Conservation (phyloP, 108 stramenopile genomes). For the Fistulifera solaris region DNA sequence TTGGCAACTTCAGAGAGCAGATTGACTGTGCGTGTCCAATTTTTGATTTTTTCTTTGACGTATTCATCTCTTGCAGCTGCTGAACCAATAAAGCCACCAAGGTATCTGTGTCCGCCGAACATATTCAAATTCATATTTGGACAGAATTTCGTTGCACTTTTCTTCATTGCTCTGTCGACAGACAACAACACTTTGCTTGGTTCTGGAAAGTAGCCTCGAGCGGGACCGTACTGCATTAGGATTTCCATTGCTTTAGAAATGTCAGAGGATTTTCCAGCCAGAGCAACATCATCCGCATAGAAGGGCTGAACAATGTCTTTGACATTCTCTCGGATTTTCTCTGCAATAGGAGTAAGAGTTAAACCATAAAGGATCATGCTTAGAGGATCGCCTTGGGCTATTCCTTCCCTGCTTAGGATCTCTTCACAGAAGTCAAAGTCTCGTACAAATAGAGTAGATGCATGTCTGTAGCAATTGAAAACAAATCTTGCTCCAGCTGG, state of each 20-base stretch:
- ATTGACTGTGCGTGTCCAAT: conserved; percentile 10
- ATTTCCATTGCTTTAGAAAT: not conserved
- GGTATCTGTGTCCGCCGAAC: conserved; percentile 6
- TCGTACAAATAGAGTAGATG: conserved; percentile 6
- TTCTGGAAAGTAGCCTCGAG: conserved; percentile 14
- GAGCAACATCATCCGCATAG: conserved; percentile 22
- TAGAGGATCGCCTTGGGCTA: conserved; percentile 17
- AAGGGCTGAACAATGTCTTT: conserved; percentile 13
- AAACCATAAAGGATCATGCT: conserved; percentile 25
- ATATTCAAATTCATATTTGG: conserved; percentile 1
- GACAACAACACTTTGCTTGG: conserved; percentile 1
- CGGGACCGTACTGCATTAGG: no score
- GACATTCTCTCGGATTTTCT: conserved; percentile 7
- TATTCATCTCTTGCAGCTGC: not conserved
- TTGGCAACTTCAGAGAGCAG: conserved; percentile 8
- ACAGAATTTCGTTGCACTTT: not conserved
- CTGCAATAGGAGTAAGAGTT: conserved; percentile 12
- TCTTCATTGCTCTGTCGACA: not conserved
- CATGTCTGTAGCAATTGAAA: conserved; percentile 26
- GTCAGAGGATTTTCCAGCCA: conserved; percentile 3
- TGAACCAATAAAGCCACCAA: conserved; percentile 11
- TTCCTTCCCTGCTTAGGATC: no score
- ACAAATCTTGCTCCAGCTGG: conserved; percentile 16
- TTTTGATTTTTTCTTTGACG: conserved; percentile 7
- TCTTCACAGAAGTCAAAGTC: no score